Conservation (phyloP, 225 moss, liverwort and hornwort genomes). For the Straminergon stramineum region DNA sequence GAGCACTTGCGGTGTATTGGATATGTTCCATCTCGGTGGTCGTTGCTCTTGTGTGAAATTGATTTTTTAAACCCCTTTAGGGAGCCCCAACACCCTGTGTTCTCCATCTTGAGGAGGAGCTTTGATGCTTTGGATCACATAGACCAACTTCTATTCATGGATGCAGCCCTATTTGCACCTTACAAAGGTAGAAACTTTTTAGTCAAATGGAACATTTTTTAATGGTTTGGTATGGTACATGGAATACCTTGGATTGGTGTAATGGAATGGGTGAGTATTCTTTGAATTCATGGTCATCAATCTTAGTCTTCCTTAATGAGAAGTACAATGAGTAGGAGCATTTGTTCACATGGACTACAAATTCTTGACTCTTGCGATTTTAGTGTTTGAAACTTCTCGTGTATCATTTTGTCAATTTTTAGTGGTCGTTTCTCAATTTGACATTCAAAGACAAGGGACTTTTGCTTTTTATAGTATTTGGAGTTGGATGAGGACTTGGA, state of each 20-base stretch:
- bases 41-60: not conserved
- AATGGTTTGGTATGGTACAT: not conserved
- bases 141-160: constrained; percentile 6
- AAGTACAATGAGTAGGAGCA: rapidly evolving
- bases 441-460: rapidly evolving
- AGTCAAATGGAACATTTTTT: not conserved
- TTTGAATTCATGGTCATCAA: not conserved
- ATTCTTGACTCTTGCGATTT: not conserved
- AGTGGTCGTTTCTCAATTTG: rapidly evolving
- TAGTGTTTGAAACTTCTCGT: not conserved
- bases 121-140: not conserved
- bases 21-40: not conserved
- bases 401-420: rapidly evolving
- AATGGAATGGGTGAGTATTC: not conserved
- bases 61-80: not conserved
- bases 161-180: not conserved
- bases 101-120: constrained; percentile 7
- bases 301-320: not conserved
- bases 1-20: not conserved
- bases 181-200: rapidly evolving
- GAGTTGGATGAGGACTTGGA: rapidly evolving
- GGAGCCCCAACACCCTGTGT: not conserved
- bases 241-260: not conserved
- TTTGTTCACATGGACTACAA: rapidly evolving
- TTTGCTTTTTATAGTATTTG: rapidly evolving